Evolutionary conservation across 2,329 filamentous ascomycete genomes (phyloP), one percentile per base, ranked within the genome.

Genomic region (Lecanoromycetidae sp.): DNA sequence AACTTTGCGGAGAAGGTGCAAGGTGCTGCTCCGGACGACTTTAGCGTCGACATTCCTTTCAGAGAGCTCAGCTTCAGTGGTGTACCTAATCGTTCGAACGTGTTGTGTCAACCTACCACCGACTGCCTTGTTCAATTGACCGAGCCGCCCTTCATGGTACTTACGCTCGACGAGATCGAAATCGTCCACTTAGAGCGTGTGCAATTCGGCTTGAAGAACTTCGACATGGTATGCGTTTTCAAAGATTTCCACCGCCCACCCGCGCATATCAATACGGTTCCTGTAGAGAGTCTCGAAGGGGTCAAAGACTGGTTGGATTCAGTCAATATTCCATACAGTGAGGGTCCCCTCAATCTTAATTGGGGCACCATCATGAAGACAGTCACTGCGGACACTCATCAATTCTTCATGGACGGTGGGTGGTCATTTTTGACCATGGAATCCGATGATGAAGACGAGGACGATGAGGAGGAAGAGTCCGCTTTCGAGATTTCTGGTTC

Each of bases 321-420:
- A 1, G 88, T 91, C 39, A 90, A 98, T 60, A 94, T 98, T 60
- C 82, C 91, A 15, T 96, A 82, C 70, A 84, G 80, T 10, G 93
- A 98, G 66, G 91, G 91, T 48, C 91, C 90, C 1, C 79, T 98
- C 56, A 98, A 98, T 69, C 75, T 98, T 48, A 96, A 96, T 73
- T 98, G 91, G 91, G 84, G 85, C 9, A 94, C 88, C 13, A 98
- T 98, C 61, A 98, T 98, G 87, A 98, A 98, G 75, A 98, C 91
- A 0, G 88, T 98, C 22, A 90, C 84, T 17, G 81, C 84, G 29
- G 88, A 98, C 61, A 86, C 91, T 2, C 90, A 98, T 62, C 79
- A 83, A 57, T 98, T 98, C 77, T 98, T 95, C 65, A 78, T 75
- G 3, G 90, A 96, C 54, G 91, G 93, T 26, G 91, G 91, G 37